Base-by-base conservation (phyloP, 179 eudicot genomes). In the Beta macrorhiza region DNA sequence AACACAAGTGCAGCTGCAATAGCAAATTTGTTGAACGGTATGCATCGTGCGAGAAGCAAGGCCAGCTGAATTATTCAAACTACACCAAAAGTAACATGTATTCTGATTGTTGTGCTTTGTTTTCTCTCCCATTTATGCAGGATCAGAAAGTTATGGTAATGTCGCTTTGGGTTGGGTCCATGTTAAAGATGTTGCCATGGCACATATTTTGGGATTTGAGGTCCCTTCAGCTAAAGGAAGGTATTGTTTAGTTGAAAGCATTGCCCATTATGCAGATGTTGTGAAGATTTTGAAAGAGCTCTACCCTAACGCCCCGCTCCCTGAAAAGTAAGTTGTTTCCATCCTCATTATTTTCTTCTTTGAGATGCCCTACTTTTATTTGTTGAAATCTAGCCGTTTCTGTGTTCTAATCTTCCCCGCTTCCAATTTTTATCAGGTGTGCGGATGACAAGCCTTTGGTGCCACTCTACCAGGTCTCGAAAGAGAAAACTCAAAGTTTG, bases 1-100 rank as follows among this genome's bases (percentile, higher is more conserved):
- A 90, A 90, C 79, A 86, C 91, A 77, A 90, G 93, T 78, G 88
- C 89, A 55, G 89, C 89, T 71, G 83, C 84, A 49, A 80, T 90
- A 65, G 82, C 80, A n/a, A 85, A 81, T 52, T 62, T 89, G n/a
- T 70, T 87, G 42, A 84, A 83, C 58, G 90, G 91, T 88, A 80
- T 37, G 76, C 49, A 72, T n/a, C 59, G 58, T 78, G 16, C 19
- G n/a, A 57, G 19, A 32, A 53, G 8, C 22, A 7, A 73, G 16
- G 4, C 47, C 5, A 56, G 19, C 2, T 14, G 8, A 72, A 29
- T 22, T 22, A 25, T 74, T 53, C 8, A 12, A 25, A 22, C 6
- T 20, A 20, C 75, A 42, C 3, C 75, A 51, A 52, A 49, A 0
- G 17, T 53, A 29, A 53, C 44, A 72, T 3, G 45, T 53, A 25